Conservation (phyloP, 495 filamentous ascomycete genomes). For the Trichoderma parareesei region DNA sequence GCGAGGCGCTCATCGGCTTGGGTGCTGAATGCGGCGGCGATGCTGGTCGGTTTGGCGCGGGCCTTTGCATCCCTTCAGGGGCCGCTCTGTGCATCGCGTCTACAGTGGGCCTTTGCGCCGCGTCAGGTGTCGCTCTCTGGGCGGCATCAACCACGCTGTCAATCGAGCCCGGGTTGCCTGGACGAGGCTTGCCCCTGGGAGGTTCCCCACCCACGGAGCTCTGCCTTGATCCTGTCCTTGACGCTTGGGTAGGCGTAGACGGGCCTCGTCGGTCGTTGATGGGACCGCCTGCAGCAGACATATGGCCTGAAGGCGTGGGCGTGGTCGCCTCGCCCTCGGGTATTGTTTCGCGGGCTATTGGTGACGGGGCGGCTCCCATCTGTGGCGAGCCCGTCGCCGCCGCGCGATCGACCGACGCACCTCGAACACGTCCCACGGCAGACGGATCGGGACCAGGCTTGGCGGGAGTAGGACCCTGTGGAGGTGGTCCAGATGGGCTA, state of each 20-base stretch:
- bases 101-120: too few species aligned
- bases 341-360: constrained; percentile 42
- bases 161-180: constrained; percentile 28
- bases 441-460: constrained; percentile 42
- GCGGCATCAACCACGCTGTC: constrained; percentile 38
- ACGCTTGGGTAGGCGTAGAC: constrained; percentile 25
- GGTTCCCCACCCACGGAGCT: neutral
- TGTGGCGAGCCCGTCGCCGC: constrained; percentile 23
- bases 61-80: constrained; percentile 30
- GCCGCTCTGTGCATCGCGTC: constrained; percentile 18
- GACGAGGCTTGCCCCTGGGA: neutral
- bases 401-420: constrained; percentile 33
- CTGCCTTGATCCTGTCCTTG: neutral
- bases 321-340: constrained; percentile 38
- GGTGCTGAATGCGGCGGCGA: constrained; percentile 43
- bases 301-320: neutral
- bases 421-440: constrained; percentile 25
- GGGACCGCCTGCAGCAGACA: neutral
- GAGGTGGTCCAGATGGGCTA: constrained; percentile 74
- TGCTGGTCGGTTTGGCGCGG: constrained; percentile 32
- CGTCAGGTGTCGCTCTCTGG: constrained; percentile 12
- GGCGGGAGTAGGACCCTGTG: constrained; percentile 69
- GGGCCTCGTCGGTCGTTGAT: constrained; percentile 57
- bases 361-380: constrained; percentile 38
- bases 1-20: constrained; percentile 42